Evolutionary conservation across 805 yeast species (phyloP), one percentile per base, ranked within the genome.

Genomic region (Zygoascus biomembranicola): DNA sequence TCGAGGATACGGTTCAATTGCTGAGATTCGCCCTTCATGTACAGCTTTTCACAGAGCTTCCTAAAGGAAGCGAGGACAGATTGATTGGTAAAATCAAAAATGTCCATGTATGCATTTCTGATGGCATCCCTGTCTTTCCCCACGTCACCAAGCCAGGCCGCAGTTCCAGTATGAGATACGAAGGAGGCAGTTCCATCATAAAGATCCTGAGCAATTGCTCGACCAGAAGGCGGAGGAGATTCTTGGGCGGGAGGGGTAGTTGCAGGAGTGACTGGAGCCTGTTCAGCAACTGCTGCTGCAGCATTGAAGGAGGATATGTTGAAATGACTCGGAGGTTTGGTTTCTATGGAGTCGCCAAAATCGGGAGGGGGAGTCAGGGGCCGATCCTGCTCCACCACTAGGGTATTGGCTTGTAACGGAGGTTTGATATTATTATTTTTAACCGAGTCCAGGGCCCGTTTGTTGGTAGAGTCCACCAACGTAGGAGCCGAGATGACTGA

Each of bases 11-110:
- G 75, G 67, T 88, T 95, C 55, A 88, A 81, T 63, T 84, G 86
- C 60, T 85, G 90, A 1, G 94, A 81, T 67, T 89, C 96, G 6
- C 92, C 96, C 62, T 81, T 81, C 59, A 89, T 74, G 66, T 84
- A 85, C 18, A 88, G 63, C 58, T 75, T 79, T 32, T 77, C 74
- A 58, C 95, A 87, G 37, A 88, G 69, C 43, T 66, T 66, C 39
- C 89, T 71, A 9, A 89, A 72, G 1, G 88, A 73, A 1, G 66
- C 67, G 47, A 87, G 69, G 43, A 87, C 67, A 52, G 79, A 76
- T 8, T 71, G 59, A 47, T 76, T 75, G 66, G 77, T 71, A 54
- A 77, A 77, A 46, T 68, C 65, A 50, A 76, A 71, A 5, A 74
- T 58, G 2, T 54, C 51, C 64, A 78, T 55, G 44, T 55, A 62